Conservation (phyloP, 306 rosid genomes). For the Fragaria iinumae region DNA sequence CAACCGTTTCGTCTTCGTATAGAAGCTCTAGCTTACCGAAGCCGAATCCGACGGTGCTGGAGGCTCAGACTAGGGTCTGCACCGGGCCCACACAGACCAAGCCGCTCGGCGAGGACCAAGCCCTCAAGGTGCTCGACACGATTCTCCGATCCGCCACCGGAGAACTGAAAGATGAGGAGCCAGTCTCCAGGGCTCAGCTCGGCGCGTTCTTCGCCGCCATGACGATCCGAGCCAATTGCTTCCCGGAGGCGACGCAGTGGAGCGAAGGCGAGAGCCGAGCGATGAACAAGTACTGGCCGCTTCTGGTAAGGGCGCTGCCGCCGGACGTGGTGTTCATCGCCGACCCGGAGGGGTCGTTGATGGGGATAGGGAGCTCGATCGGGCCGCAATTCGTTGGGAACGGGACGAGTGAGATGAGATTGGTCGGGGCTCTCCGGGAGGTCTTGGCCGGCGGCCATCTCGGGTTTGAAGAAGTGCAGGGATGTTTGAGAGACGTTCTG, state of each 20-base stretch:
- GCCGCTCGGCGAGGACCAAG: conserved; percentile 79
- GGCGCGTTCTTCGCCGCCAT: conserved; percentile 95
- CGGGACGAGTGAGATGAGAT: conserved; percentile 72
- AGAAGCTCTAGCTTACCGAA: conserved; percentile 44
- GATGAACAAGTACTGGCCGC: conserved; percentile 79
- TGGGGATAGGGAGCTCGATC: conserved; percentile 74
- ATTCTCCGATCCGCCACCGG: conserved; percentile 75
- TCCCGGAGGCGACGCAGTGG: conserved; percentile 96
- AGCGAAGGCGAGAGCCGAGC: conserved; percentile 94
- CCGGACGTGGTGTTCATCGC: conserved; percentile 80
- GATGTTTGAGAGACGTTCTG: conserved; percentile 76
- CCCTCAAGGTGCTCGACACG: conserved; percentile 74
- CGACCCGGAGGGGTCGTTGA: conserved; percentile 85
- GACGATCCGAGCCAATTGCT: conserved; percentile 89
- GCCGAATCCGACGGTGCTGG: conserved; percentile 84
- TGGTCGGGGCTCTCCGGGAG: conserved; percentile 94
- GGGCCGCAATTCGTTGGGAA: conserved; percentile 80
- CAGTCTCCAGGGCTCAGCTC: conserved; percentile 78
- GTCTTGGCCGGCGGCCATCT: conserved; percentile 94
- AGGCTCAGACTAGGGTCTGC: conserved; percentile 91
- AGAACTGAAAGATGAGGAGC: conserved; percentile 56
- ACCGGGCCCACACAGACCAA: conserved; percentile 90
- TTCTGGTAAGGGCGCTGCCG: conserved; percentile 72
- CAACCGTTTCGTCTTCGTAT: conserved; percentile 72
- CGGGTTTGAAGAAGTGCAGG: conserved; percentile 95